A percentile compares a stretch with the other conserved stretches of the same genome.
Conservation (phyloP, 2,329 filamentous ascomycete species). For the Waltergamsia citrina region DNA sequence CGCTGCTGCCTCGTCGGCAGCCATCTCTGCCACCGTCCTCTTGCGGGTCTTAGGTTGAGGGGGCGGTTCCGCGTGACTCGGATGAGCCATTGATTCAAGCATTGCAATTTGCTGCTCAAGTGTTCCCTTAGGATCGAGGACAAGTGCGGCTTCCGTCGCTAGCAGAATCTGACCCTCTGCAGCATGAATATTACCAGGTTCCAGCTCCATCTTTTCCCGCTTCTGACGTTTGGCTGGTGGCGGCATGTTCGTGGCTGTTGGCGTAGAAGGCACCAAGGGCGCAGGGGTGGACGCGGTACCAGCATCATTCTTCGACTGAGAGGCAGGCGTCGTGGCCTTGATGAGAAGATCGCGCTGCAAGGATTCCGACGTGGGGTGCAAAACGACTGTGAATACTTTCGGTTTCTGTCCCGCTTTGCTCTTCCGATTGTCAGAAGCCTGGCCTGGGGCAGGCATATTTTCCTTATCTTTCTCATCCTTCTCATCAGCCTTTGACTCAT, state of each 20-base stretch:
- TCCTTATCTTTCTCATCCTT: slow-evolving; percentile 43
- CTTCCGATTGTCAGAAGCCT: slow-evolving; percentile 32
- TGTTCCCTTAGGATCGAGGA: slow-evolving; percentile 62
- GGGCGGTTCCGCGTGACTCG: slow-evolving; percentile 65
- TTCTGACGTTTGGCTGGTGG: slow-evolving; percentile 60
- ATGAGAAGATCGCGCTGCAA: slow-evolving; percentile 67
- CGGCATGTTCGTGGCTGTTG: slow-evolving; percentile 48
- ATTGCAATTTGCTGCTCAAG: slow-evolving; percentile 61
- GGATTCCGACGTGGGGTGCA: slow-evolving; percentile 74
- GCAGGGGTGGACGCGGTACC: slow-evolving; percentile 61
- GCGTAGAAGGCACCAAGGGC: slow-evolving; percentile 49
- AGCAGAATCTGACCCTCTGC: slow-evolving; percentile 71
- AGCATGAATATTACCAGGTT: slow-evolving; percentile 60
- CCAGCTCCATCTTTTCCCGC: slow-evolving; percentile 64
- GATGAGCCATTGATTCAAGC: slow-evolving; percentile 63
- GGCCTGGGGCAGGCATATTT: slow-evolving; percentile 42
- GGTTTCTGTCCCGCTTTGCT: slow-evolving; percentile 36
- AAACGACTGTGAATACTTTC: slow-evolving; percentile 66
- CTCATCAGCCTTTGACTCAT: slow-evolving; percentile 19
- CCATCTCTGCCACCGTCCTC: slow-evolving; percentile 88
- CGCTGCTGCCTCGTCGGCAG: slow-evolving; percentile 84
- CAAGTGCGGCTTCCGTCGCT: slow-evolving; percentile 63
- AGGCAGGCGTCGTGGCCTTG: slow-evolving; percentile 58
- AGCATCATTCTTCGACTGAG: slow-evolving; percentile 6
- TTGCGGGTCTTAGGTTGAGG: slow-evolving; percentile 85